These are phyloP conservation scores for Leonotis leonurus DNA, from an alignment of 257 asterid genomes.

Conservation along the genomic window DNA sequence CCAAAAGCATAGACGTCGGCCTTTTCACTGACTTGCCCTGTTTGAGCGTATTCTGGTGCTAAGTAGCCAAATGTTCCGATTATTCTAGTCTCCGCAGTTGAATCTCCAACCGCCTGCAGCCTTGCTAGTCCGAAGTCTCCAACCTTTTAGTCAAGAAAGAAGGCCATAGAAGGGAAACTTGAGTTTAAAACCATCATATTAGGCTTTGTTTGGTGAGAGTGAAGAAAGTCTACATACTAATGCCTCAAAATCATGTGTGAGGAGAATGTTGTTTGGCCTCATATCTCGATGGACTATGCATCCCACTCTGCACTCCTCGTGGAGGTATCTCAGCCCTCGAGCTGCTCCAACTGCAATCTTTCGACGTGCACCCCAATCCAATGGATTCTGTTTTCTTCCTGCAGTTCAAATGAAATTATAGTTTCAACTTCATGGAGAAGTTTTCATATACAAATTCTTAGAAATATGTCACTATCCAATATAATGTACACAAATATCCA, in stretches of 20 bases:
- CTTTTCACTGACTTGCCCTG: constrained; percentile 73
- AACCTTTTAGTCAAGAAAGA: constrained; percentile 38
- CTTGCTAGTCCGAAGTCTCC: constrained; percentile 91
- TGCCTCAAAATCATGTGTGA: constrained; percentile 94
- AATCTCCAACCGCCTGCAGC: constrained; percentile 58
- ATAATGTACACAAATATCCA: neutral
- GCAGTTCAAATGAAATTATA: constrained; percentile 10
- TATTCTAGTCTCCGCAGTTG: constrained; percentile 46
- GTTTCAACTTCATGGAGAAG: neutral
- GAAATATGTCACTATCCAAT: neutral
- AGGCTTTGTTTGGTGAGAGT: neutral
- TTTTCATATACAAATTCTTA: neutral
- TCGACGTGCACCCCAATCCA: constrained; percentile 69
- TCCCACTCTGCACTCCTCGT: constrained; percentile 94
- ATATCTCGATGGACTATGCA: constrained; percentile 88
- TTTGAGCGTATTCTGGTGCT: constrained; percentile 90
- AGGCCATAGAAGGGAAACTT: neutral
- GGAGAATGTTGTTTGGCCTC: constrained; percentile 90
- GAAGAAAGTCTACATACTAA: constrained; percentile 37
- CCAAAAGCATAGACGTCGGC: constrained; percentile 83
- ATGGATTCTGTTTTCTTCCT: constrained; percentile 39
- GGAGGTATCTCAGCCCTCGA: constrained; percentile 85
- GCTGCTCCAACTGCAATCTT: constrained; percentile 86
- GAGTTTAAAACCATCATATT: neutral
- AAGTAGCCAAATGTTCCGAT: constrained; percentile 94